phyloP scores from a whole-genome alignment of 441 rosid genomes.

The Adansonia grandidieri region DNA sequence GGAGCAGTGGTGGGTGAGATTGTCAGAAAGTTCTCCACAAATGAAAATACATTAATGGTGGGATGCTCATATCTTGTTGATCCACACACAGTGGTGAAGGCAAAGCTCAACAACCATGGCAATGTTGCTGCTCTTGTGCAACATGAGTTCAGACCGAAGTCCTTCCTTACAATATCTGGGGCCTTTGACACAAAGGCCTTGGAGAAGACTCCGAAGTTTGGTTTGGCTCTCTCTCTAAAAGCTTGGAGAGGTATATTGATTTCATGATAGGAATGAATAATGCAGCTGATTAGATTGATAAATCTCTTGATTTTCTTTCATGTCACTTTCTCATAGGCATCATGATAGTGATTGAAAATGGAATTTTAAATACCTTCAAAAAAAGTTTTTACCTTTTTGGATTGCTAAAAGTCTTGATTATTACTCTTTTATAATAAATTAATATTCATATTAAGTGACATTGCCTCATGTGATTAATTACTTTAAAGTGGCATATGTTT shows the following conservation, averaged over 20 bases:
- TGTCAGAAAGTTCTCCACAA: conserved; percentile 49
- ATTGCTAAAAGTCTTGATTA: neutral
- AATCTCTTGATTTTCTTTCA: conserved; percentile 14
- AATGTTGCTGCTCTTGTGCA: conserved; percentile 48
- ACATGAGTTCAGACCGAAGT: conserved; percentile 47
- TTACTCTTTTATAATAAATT: neutral
- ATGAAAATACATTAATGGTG: conserved; percentile 56
- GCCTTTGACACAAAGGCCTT: conserved; percentile 55
- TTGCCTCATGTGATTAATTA: neutral
- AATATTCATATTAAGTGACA: neutral
- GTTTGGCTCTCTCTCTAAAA: conserved; percentile 47
- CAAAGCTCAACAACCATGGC: conserved; percentile 62
- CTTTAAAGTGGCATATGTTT: neutral
- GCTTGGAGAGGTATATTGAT: conserved; percentile 32
- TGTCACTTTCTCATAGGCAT: neutral
- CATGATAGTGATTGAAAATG: neutral
- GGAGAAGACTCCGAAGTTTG: conserved; percentile 52
- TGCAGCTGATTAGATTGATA: conserved; percentile 4
- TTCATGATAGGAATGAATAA: neutral
- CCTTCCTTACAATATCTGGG: conserved; percentile 53
- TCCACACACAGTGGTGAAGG: conserved; percentile 47
- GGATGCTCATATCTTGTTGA: conserved; percentile 51
- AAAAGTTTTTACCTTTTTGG: neutral
- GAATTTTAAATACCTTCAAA: neutral
- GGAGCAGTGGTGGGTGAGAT: conserved; percentile 57